phyloP scores from a whole-genome alignment of 2,329 filamentous ascomycete genomes.

The Xylariales sp. region DNA sequence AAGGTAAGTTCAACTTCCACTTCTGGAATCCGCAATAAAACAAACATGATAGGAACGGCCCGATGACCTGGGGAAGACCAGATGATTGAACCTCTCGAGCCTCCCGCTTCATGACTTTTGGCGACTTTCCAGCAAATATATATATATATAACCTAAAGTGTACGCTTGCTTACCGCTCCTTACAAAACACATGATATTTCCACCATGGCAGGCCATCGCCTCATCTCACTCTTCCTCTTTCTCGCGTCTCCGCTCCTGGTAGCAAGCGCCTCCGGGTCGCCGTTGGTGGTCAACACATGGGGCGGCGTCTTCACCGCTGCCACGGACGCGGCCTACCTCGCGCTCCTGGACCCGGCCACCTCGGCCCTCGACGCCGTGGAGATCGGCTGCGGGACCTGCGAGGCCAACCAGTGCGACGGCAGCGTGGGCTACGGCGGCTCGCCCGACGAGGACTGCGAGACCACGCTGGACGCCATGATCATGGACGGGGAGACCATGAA shows the following conservation, averaged over 20 bases:
- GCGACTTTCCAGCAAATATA: too few relatives aligned
- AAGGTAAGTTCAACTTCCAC: too few relatives aligned
- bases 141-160: too few relatives aligned
- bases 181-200: too few relatives aligned
- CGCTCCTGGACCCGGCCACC: constrained; percentile 26
- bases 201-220: too few relatives aligned
- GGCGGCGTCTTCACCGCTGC: constrained; percentile 46
- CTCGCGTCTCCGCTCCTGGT: constrained; percentile 1
- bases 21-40: too few relatives aligned
- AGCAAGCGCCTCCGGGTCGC: constrained; percentile 29
- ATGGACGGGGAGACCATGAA: constrained; percentile 53
- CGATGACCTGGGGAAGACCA: too few relatives aligned
- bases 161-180: too few relatives aligned
- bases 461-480: constrained; percentile 54
- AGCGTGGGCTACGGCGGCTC: constrained; percentile 52
- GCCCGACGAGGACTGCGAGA: constrained; percentile 52
- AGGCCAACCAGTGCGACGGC: constrained; percentile 47
- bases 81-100: too few relatives aligned
- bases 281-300: constrained; percentile 53
- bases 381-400: constrained; percentile 46
- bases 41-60: too few relatives aligned
- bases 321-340: constrained; percentile 44
- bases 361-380: constrained; percentile 48
- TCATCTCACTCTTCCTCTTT: background rate
- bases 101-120: too few relatives aligned